Evolutionary conservation across 1,284 basidiomycete species (phyloP).

Genomic region (Microbotryum saponariae): DNA sequence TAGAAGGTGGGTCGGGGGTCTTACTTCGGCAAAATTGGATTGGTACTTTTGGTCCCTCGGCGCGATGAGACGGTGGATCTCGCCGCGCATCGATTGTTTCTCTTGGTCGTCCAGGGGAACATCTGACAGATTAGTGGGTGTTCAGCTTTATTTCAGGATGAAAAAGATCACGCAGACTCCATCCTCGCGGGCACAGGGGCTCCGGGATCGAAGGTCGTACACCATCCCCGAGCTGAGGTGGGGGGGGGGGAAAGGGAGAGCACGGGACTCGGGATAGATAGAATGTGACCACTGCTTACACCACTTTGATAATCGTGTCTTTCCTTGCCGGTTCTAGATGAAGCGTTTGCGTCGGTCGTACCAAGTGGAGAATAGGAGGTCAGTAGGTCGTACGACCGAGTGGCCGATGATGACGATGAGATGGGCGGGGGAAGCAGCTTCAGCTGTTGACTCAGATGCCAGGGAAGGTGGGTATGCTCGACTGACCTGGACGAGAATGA

Average conservation of each 20-base stretch:
- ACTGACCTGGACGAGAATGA: slow-evolving; percentile 79
- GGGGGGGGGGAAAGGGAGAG: slow-evolving; percentile 43
- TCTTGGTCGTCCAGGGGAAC: slow-evolving; percentile 76
- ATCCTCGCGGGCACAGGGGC: not conserved
- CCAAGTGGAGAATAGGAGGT: not conserved
- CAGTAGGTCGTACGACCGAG: not conserved
- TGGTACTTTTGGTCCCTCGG: slow-evolving; percentile 98
- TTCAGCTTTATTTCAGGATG: not conserved
- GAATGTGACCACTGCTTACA: slow-evolving; percentile 51
- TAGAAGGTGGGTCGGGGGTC: slow-evolving; percentile 27
- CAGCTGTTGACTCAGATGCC: not conserved
- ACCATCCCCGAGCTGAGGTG: not conserved
- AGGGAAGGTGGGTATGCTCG: not conserved
- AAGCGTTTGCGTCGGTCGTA: not conserved
- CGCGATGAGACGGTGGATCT: slow-evolving; percentile 90
- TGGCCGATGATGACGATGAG: slow-evolving; percentile 2
- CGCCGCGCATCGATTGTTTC: slow-evolving; percentile 87
- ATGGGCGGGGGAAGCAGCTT: not conserved
- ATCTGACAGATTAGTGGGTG: not conserved
- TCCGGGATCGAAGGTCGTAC: not conserved
- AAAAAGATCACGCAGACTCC: not conserved
- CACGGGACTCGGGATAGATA: too few relatives aligned
- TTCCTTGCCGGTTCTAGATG: slow-evolving; percentile 86
- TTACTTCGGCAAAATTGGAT: slow-evolving; percentile 95
- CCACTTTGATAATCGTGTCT: slow-evolving; percentile 94